Evolutionary conservation across 305 asterid species (phyloP).

Genomic region (Ajuga reptans): DNA sequence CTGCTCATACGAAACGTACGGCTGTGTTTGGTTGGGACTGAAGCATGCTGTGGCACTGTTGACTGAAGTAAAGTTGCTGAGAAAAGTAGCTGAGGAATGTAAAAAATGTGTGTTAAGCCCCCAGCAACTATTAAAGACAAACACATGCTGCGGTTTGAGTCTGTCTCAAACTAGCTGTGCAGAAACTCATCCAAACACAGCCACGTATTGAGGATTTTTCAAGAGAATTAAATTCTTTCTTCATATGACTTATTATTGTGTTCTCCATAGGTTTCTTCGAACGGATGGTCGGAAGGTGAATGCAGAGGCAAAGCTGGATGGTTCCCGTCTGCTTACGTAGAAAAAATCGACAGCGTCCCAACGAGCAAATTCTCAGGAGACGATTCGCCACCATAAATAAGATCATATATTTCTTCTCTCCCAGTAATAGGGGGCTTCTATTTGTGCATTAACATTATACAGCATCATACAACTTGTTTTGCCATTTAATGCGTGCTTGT

Average conservation of each 20-base stretch:
- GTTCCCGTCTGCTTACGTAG: constrained; percentile 88
- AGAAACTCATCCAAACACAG: no score
- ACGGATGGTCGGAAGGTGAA: constrained; percentile 99
- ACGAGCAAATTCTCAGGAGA: constrained; percentile 31
- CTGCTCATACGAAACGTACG: no score
- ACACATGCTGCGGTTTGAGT: no score
- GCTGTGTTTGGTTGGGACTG: no score
- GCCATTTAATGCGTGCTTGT: constrained; percentile 6
- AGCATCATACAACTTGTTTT: not conserved
- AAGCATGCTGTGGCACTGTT: no score
- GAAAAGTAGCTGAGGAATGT: no score
- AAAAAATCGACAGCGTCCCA: constrained; percentile 37
- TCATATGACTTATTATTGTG: not conserved
- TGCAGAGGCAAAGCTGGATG: constrained; percentile 77
- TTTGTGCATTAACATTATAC: constrained; percentile 15
- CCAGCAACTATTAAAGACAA: no score
- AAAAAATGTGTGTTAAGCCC: no score
- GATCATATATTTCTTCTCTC: not conserved
- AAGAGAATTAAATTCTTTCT: no score
- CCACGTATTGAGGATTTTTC: no score
- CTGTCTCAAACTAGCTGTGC: no score
- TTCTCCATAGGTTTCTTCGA: constrained; percentile 42
- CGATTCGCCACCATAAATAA: constrained; percentile 11
- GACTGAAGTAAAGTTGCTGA: no score
- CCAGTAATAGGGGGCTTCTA: not conserved